phyloP scores from a whole-genome alignment of 768 basidiomycete genomes.

The Cantharellus cinnabarinus region DNA sequence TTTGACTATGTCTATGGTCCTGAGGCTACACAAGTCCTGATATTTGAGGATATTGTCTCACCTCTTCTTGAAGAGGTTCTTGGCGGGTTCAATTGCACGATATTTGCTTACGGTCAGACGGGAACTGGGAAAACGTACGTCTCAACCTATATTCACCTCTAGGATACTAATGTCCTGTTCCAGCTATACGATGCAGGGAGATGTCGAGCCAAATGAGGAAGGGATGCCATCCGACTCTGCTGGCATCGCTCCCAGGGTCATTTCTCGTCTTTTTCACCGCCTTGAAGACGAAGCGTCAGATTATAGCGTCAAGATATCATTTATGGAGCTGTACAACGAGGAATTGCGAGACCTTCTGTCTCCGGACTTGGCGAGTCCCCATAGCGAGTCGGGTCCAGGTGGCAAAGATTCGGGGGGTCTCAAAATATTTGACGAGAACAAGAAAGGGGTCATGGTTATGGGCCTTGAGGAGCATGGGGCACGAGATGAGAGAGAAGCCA shows the following conservation, averaged over 20 bases:
- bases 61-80: conserved; percentile 91
- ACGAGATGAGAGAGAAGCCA: conserved; percentile 61
- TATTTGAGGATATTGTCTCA: conserved; percentile 83
- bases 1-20: conserved; percentile 95
- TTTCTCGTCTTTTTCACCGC: conserved; percentile 78
- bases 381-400: conserved; percentile 38
- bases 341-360: conserved; percentile 87
- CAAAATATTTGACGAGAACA: conserved; percentile 88
- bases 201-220: conserved; percentile 60
- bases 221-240: conserved; percentile 77
- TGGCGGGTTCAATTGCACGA: conserved; percentile 86
- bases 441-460: conserved; percentile 81
- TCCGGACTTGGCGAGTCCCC: conserved; percentile 49
- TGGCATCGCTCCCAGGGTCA: conserved; percentile 86
- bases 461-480: conserved; percentile 83
- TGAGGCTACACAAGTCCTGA: conserved; percentile 84
- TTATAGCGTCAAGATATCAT: conserved; percentile 85
- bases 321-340: conserved; percentile 93
- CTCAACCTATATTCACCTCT: background rate
- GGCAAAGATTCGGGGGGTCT: conserved; percentile 28
- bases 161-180: conserved; percentile 1
- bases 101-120: conserved; percentile 97
- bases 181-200: conserved; percentile 92
- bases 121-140: conserved; percentile 86
- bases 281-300: conserved; percentile 61